Conservation (phyloP, 495 filamentous ascomycete species). For the Rostrohypoxylon terebratum region DNA sequence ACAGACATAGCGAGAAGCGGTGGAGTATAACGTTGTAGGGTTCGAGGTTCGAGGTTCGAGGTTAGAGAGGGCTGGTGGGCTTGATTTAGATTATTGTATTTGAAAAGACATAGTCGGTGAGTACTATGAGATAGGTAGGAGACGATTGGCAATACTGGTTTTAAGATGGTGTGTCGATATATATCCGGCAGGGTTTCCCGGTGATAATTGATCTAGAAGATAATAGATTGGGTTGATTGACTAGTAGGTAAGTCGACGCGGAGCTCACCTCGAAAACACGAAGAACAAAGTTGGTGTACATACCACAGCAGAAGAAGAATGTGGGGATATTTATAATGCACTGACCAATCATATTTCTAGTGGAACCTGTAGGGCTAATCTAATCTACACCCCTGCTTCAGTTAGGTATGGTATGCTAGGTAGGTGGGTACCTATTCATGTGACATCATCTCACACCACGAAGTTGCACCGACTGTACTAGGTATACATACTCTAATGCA, state of each 20-base stretch:
- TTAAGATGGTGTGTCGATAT: not conserved
- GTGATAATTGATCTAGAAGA: not conserved
- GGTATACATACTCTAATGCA: too few relatives aligned
- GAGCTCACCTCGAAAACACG: not conserved
- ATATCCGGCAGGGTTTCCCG: not conserved
- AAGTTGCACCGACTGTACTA: not conserved
- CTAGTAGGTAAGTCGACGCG: not conserved
- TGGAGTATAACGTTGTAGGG: not conserved
- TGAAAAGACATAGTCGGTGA: constrained; percentile 1
- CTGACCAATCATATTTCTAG: constrained; percentile 7
- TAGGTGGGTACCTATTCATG: not conserved
- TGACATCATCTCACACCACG: constrained; percentile 21
- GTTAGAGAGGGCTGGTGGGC: not conserved
- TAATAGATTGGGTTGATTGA: not conserved
- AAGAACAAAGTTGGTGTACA: constrained; percentile 8
- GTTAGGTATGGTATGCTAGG: too few relatives aligned
- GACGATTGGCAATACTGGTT: not conserved
- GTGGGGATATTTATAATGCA: not conserved
- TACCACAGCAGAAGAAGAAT: too few relatives aligned
- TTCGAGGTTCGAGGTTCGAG: not conserved
- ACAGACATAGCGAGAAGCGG: constrained; percentile 51
- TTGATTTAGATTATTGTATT: constrained; percentile 26
- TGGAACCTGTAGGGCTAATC: constrained; percentile 11
- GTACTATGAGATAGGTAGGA: not conserved
- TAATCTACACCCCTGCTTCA: not conserved